Evolutionary conservation across 331 rosid species (phyloP).

Genomic region (Dryas integrifolia): DNA sequence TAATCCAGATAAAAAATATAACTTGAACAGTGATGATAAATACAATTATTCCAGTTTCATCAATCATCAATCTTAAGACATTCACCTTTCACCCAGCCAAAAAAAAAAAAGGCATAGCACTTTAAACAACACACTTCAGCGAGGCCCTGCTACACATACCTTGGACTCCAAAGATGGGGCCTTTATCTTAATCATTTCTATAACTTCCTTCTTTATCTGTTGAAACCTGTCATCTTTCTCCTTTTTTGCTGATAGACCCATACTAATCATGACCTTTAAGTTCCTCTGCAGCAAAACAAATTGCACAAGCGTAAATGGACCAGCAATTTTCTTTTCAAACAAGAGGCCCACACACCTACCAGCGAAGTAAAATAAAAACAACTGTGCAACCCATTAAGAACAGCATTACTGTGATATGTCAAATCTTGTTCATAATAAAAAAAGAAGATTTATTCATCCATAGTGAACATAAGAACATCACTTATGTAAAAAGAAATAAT

Average conservation of each 20-base stretch:
- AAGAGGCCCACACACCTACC: slow-evolving; percentile 1
- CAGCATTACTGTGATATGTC: slow-evolving; percentile 1
- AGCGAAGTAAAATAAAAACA: slow-evolving; percentile 9
- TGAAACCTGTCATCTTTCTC: slow-evolving; percentile 87
- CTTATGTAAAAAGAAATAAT: neutral
- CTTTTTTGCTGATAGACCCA: slow-evolving; percentile 85
- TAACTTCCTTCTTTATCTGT: slow-evolving; percentile 81
- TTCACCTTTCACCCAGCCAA: slow-evolving; percentile 8
- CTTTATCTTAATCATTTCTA: slow-evolving; percentile 71
- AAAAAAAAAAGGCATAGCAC: slow-evolving; percentile 10
- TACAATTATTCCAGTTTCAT: slow-evolving; percentile 3
- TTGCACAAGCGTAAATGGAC: slow-evolving; percentile 32
- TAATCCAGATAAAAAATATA: neutral
- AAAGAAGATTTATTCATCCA: slow-evolving; percentile 2
- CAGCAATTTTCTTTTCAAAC: slow-evolving; percentile 19
- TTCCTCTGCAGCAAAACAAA: slow-evolving; percentile 66
- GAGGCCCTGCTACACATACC: slow-evolving; percentile 42
- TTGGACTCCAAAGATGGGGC: slow-evolving; percentile 56
- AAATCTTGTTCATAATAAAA: neutral
- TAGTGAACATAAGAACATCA: neutral
- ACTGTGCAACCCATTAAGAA: neutral
- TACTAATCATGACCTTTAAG: slow-evolving; percentile 84
- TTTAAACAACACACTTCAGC: neutral
- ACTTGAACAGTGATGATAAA: neutral
- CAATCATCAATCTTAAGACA: neutral